phyloP scores from a whole-genome alignment of 306 rosid species.

The Elaeagnus macrophylla region DNA sequence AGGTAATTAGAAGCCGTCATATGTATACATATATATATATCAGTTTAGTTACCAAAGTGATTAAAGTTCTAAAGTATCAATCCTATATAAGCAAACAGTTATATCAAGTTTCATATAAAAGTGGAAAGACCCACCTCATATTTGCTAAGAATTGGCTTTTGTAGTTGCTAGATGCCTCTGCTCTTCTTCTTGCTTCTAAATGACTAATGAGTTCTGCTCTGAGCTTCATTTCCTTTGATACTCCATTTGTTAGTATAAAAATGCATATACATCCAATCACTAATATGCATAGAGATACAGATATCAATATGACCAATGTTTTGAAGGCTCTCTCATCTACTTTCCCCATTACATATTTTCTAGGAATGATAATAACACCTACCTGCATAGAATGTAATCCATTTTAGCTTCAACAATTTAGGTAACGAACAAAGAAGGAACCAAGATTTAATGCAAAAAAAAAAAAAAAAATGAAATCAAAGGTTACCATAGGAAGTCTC shows the following conservation, averaged over 20 bases:
- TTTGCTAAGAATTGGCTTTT: constrained; percentile 97
- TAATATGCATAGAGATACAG: constrained; percentile 80
- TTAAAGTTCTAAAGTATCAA: too few species aligned
- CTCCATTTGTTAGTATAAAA: constrained; percentile 90
- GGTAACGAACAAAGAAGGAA: constrained; percentile 6
- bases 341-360: constrained; percentile 92
- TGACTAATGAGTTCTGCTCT: constrained; percentile 92
- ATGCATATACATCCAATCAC: constrained; percentile 92
- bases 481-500: constrained; percentile 90
- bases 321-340: constrained; percentile 93
- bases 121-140: constrained; percentile 60
- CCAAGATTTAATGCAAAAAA: constrained; percentile 1
- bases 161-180: constrained; percentile 95
- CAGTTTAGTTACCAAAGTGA: too few species aligned
- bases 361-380: constrained; percentile 89
- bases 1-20: neutral
- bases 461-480: constrained; percentile 7
- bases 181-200: constrained; percentile 94
- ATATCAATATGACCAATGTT: constrained; percentile 83
- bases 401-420: constrained; percentile 7
- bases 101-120: neutral
- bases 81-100: too few species aligned
- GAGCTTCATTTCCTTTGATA: constrained; percentile 96
- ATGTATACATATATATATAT: too few species aligned
- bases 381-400: constrained; percentile 53